Base-by-base conservation (phyloP, 2,329 filamentous ascomycete species). In the Talaromyces sp. region DNA sequence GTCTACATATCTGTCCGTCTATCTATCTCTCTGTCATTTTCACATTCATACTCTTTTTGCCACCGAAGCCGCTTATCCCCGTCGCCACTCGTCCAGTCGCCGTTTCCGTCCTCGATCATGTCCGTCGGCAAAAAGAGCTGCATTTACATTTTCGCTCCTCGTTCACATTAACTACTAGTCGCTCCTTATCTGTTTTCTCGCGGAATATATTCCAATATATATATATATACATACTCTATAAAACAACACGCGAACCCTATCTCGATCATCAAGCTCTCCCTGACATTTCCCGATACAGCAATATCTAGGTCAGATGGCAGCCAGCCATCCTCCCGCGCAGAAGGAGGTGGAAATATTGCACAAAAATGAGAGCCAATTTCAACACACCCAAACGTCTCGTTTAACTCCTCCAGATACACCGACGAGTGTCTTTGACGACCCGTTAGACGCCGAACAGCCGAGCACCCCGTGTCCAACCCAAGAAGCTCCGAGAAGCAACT, bases 401-500 rank as follows among this genome's bases (percentile, higher is more conserved):
- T 32, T 50, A 32, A 60, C 58, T 27, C 58, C 58, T 8, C 58
- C 58, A 35, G 58, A 60, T 13, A 60, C 58, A 10, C 58, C 58
- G 6, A 29, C 19, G 17, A 56, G 19, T 4, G 31, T 51, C 17
- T 56, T 52, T 11, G 52, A 51, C 46, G 7, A 9, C 35, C 32
- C 35, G 14, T 35, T 29, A 17, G 27, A 52, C n/a, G 31, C 55
- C 2, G 11, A 46, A 24, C 24, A 52, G 8, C 49, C 49, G 24
- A 52, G 49, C 49, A 52, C 49, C 2, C 49, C 26, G 1, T n/a
- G 27, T 17, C 13, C 4, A 29, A 27, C 24, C 14, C 27, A 56
- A 35, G 31, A 35, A 8, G 21, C 29, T 14, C 5, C 26, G 17
- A 11, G 9, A 46, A 21, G 43, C 21, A 46, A 24, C 14, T 13